Percentiles rank a stretch among this genome's conserved stretches.
These are phyloP conservation scores for Alternaria viburni DNA, from an alignment of 2,329 filamentous ascomycete species.

Conservation along the genomic window DNA sequence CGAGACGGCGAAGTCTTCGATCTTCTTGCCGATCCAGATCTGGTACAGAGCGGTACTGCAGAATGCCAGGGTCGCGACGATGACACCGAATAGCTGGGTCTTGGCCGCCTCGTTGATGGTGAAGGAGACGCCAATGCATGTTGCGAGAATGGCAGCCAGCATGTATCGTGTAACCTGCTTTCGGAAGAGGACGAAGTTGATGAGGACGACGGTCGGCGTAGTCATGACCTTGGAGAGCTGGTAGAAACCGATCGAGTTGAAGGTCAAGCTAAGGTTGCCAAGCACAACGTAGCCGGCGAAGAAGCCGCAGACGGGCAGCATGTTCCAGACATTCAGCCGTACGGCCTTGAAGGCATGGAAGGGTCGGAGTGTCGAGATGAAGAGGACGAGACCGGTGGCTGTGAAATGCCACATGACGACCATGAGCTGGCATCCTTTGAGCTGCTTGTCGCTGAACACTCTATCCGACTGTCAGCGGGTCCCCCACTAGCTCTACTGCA, in stretches of 20 bases:
- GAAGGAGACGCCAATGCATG: constrained; percentile 54
- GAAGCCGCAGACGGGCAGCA: constrained; percentile 55
- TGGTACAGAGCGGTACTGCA: constrained; percentile 56
- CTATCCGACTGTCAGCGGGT: constrained; percentile 39
- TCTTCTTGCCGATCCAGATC: constrained; percentile 59
- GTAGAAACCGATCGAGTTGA: constrained; percentile 57
- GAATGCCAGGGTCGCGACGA: constrained; percentile 53
- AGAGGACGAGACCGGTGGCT: constrained; percentile 53
- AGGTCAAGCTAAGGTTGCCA: constrained; percentile 54
- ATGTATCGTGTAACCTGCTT: constrained; percentile 52
- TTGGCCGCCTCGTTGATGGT: constrained; percentile 52
- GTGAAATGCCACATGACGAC: constrained; percentile 58
- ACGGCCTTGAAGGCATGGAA: constrained; percentile 55
- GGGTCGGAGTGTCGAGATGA: constrained; percentile 49
- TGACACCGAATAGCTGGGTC: constrained; percentile 51
- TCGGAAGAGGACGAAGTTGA: constrained; percentile 54
- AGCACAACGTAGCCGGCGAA: constrained; percentile 56
- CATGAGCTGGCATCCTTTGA: constrained; percentile 54
- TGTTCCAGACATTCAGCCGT: constrained; percentile 52
- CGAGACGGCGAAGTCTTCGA: constrained; percentile 53
- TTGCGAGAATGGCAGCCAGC: constrained; percentile 50
- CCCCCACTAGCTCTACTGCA: background rate
- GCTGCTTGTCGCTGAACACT: constrained; percentile 53
- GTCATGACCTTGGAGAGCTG: constrained; percentile 59
- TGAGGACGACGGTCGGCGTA: constrained; percentile 54